These are phyloP conservation scores for Aspergillus indologenus DNA, from an alignment of 495 filamentous ascomycete species.

Conservation along the genomic window DNA sequence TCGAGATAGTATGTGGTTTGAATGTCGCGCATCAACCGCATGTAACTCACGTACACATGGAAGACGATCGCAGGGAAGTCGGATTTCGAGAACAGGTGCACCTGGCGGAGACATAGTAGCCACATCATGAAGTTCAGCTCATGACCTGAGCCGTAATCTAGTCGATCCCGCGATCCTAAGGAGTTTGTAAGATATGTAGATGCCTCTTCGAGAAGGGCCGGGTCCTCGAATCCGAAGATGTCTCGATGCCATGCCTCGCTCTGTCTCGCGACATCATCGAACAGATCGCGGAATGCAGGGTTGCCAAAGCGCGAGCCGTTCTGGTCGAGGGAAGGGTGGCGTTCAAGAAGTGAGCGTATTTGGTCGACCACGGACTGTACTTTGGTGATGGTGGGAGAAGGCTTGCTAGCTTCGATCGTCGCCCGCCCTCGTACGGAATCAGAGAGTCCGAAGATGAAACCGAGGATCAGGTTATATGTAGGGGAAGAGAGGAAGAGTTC, in stretches of 20 bases:
- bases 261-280: conserved; percentile 64
- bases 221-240: conserved; percentile 50
- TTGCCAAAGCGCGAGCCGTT: conserved; percentile 93
- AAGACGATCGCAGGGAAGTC: conserved; percentile 75
- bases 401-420: conserved; percentile 57
- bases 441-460: conserved; percentile 82
- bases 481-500: conserved; percentile 75
- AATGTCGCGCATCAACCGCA: conserved; percentile 76
- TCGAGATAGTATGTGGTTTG: conserved; percentile 93
- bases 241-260: conserved; percentile 39
- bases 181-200: conserved; percentile 78
- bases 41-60: conserved; percentile 72
- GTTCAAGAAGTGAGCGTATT: conserved; percentile 57
- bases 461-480: conserved; percentile 70
- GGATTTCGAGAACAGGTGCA: conserved; percentile 57
- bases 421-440: conserved; percentile 76
- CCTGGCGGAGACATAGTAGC: conserved; percentile 84
- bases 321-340: conserved; percentile 76
- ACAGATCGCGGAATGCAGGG: conserved; percentile 77
- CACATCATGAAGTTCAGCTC: conserved; percentile 96
- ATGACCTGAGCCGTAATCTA: conserved; percentile 96
- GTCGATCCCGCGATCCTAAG: conserved; percentile 80
- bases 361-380: conserved; percentile 70
- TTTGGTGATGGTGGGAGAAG: conserved; percentile 53
- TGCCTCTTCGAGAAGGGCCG: conserved; percentile 62